A percentile compares a stretch with the other conserved stretches of the same genome.
These are phyloP conservation scores for Fusarium nelsonii DNA, from an alignment of 2,329 filamentous ascomycete genomes.

Conservation along the genomic window DNA sequence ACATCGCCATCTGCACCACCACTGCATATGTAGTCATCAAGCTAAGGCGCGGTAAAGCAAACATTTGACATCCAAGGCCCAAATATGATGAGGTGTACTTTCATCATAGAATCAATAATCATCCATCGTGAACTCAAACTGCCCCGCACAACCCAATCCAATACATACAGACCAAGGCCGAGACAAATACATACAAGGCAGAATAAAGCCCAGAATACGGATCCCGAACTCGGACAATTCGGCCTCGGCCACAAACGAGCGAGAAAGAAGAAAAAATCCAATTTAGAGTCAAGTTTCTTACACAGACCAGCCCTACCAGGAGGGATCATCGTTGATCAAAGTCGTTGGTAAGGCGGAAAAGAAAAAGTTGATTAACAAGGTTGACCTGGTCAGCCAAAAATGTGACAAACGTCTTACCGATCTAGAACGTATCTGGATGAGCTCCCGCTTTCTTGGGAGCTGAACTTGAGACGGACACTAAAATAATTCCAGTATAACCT, in stretches of 20 bases:
- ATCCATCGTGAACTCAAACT: conserved; percentile 5
- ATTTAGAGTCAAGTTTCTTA: conserved; percentile 12
- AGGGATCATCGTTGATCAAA: conserved; percentile 22
- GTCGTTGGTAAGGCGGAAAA: conserved; percentile 2
- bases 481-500: not conserved
- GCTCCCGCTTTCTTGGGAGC: conserved; percentile 15
- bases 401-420: conserved; percentile 7
- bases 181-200: conserved; percentile 1
- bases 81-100: conserved; percentile 28
- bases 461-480: conserved; percentile 23
- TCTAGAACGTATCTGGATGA: conserved; percentile 21
- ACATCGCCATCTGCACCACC: not conserved
- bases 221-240: conserved; percentile 18
- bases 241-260: conserved; percentile 4
- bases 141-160: conserved; percentile 24
- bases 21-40: conserved; percentile 11
- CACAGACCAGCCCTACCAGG: not conserved
- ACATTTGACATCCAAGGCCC: conserved; percentile 7
- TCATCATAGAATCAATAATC: conserved; percentile 32
- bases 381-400: conserved; percentile 11
- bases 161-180: conserved; percentile 20
- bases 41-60: conserved; percentile 27
- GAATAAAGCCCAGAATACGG: conserved; percentile 14
- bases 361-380: conserved; percentile 6
- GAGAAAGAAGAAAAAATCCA: not conserved